Evolutionary conservation across 208 protist genomes (phyloP).

Genomic region (Trypanosoma mega): DNA sequence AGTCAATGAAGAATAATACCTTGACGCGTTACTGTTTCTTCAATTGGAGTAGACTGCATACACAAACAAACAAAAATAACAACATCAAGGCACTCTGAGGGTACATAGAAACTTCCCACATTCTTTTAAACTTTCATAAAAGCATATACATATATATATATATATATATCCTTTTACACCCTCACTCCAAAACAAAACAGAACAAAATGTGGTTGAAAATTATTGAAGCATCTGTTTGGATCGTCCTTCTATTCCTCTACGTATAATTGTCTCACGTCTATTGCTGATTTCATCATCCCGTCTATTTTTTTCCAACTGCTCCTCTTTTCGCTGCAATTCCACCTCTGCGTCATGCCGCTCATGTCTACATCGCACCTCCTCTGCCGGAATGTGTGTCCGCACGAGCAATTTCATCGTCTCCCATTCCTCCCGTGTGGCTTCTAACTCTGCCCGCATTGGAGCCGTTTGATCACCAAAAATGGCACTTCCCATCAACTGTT

Average conservation of each 20-base stretch:
- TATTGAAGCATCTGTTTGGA: not conserved
- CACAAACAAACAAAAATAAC: no score
- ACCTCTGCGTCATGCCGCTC: constrained; percentile 31
- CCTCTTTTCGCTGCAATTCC: constrained; percentile 45
- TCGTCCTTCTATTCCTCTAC: not conserved
- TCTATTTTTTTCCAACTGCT: constrained; percentile 22
- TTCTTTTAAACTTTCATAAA: no score
- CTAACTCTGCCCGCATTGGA: constrained; percentile 17
- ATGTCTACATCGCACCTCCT: constrained; percentile 18
- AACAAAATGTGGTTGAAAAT: constrained; percentile 1
- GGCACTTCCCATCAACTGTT: constrained; percentile 13
- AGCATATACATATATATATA: constrained; percentile 5
- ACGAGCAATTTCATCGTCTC: constrained; percentile 14
- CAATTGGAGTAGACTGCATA: no score
- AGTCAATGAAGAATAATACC: no score
- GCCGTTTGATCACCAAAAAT: constrained; percentile 40
- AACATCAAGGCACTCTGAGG: no score
- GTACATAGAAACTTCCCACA: no score
- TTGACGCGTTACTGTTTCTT: no score
- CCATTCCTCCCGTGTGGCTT: constrained; percentile 20
- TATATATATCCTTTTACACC: not conserved
- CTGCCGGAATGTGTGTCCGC: constrained; percentile 15
- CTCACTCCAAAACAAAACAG: not conserved
- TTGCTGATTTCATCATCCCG: not conserved
- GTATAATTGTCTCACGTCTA: not conserved